Percentiles rank a stretch among this genome's conserved stretches.
phyloP scores from a whole-genome alignment of 139 green algal genomes.

The Chlorella sorokiniana region DNA sequence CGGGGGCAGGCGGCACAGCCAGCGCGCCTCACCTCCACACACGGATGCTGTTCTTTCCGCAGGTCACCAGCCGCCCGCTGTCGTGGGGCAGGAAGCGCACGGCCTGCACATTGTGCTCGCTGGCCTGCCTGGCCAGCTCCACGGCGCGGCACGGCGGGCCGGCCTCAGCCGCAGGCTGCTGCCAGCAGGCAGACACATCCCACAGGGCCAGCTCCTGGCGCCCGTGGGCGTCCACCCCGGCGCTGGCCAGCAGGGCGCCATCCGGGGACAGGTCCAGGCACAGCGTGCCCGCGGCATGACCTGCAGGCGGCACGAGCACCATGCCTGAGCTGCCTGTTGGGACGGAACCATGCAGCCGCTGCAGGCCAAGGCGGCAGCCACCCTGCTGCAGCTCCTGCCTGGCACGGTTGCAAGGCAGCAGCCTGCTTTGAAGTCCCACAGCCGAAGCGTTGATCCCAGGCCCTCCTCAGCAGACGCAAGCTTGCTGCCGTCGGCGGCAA shows the following conservation, averaged over 20 bases:
- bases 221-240: conserved; percentile 63
- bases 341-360: neutral
- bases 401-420: conserved; percentile 62
- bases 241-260: conserved; percentile 59
- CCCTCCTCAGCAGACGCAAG: conserved; percentile 79
- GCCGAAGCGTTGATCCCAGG: conserved; percentile 58
- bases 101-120: conserved; percentile 73
- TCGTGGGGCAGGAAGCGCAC: conserved; percentile 71
- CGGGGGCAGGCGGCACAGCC: neutral
- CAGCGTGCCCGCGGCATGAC: conserved; percentile 60
- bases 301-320: conserved; percentile 36
- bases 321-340: no score
- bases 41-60: conserved; percentile 76
- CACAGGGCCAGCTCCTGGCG: conserved; percentile 77
- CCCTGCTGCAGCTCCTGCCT: conserved; percentile 16
- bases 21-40: conserved; percentile 54
- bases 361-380: neutral
- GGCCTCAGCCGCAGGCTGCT: neutral
- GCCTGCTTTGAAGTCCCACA: conserved; percentile 72
- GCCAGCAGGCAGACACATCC: conserved; percentile 59
- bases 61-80: conserved; percentile 71
- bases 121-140: conserved; percentile 51
- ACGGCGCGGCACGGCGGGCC: neutral
- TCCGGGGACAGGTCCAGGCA: conserved; percentile 77
- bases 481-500: conserved; percentile 51